Evolutionary conservation across 2,329 filamentous ascomycete species (phyloP).

Genomic region (Exophiala alcalophila): DNA sequence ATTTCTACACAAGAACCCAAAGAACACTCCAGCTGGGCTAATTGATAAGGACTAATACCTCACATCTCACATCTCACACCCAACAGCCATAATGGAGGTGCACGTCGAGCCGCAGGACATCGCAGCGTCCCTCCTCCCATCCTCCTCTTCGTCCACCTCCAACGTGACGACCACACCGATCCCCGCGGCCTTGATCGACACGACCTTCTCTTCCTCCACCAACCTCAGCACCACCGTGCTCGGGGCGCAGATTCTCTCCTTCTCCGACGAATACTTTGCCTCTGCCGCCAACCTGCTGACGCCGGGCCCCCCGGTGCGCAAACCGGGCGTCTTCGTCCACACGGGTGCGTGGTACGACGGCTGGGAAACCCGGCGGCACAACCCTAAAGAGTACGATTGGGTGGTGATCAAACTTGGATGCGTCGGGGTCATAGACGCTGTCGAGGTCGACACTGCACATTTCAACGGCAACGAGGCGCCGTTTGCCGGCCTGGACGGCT

Average conservation of each 20-base stretch:
- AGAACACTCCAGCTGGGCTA: too few relatives aligned
- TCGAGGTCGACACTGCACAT: slow-evolving; percentile 46
- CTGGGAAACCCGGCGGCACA: slow-evolving; percentile 63
- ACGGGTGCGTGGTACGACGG: slow-evolving; percentile 64
- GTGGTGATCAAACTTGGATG: slow-evolving; percentile 52
- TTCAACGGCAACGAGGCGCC: slow-evolving; percentile 49
- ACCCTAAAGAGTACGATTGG: slow-evolving; percentile 57
- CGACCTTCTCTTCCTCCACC: slow-evolving; percentile 55
- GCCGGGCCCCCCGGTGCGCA: slow-evolving; percentile 54
- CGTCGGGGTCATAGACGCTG: slow-evolving; percentile 39
- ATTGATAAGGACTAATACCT: too few relatives aligned
- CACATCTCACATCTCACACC: too few relatives aligned
- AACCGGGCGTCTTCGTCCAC: slow-evolving; percentile 57
- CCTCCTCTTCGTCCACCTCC: slow-evolving; percentile 13
- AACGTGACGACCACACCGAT: slow-evolving; percentile 34
- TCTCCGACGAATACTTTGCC: slow-evolving; percentile 62
- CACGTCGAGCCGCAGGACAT: slow-evolving; percentile 20
- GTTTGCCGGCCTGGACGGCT: slow-evolving; percentile 41
- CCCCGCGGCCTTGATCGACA: slow-evolving; percentile 51
- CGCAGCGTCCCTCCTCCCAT: slow-evolving; percentile 3
- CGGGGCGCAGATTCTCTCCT: slow-evolving; percentile 54
- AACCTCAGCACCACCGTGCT: slow-evolving; percentile 46
- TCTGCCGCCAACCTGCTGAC: slow-evolving; percentile 58
- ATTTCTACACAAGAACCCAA: neutral
- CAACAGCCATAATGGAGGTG: slow-evolving; percentile 19